These are phyloP conservation scores for Claviceps purpurea DNA, from an alignment of 2,329 filamentous ascomycete genomes.

Conservation along the genomic window DNA sequence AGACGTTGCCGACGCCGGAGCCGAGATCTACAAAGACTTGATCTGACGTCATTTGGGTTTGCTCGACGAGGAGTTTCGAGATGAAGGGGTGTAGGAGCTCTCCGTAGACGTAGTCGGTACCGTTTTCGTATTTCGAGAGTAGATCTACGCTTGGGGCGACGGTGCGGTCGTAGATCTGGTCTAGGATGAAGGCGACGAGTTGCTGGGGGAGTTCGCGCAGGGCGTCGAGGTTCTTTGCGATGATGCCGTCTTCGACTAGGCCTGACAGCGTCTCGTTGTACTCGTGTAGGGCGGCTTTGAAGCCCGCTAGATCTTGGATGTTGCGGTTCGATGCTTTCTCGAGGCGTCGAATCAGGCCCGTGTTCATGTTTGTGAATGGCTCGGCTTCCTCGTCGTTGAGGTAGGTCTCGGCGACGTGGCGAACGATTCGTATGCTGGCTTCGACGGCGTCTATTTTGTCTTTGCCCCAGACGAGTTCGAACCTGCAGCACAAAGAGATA, in stretches of 20 bases:
- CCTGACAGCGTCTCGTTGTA: constrained; percentile 63
- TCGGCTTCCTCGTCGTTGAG: constrained; percentile 56
- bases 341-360: constrained; percentile 63
- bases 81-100: constrained; percentile 80
- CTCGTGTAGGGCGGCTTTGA: constrained; percentile 56
- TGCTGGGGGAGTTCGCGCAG: constrained; percentile 57
- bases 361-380: constrained; percentile 56
- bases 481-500: constrained; percentile 13
- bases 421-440: constrained; percentile 58
- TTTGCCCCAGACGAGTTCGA: constrained; percentile 60
- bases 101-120: constrained; percentile 88
- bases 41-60: constrained; percentile 64
- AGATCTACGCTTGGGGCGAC: constrained; percentile 81
- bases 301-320: constrained; percentile 50
- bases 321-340: constrained; percentile 59
- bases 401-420: constrained; percentile 61
- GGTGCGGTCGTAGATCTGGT: constrained; percentile 81
- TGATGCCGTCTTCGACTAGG: constrained; percentile 55
- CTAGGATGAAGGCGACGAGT: constrained; percentile 67
- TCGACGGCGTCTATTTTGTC: constrained; percentile 67
- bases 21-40: constrained; percentile 91
- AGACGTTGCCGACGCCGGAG: constrained; percentile 91
- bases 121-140: constrained; percentile 74
- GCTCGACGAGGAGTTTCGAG: constrained; percentile 62
- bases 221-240: constrained; percentile 57